These are phyloP conservation scores for Botrytis paeoniae DNA, from an alignment of 2,329 filamentous ascomycete genomes.

Conservation along the genomic window DNA sequence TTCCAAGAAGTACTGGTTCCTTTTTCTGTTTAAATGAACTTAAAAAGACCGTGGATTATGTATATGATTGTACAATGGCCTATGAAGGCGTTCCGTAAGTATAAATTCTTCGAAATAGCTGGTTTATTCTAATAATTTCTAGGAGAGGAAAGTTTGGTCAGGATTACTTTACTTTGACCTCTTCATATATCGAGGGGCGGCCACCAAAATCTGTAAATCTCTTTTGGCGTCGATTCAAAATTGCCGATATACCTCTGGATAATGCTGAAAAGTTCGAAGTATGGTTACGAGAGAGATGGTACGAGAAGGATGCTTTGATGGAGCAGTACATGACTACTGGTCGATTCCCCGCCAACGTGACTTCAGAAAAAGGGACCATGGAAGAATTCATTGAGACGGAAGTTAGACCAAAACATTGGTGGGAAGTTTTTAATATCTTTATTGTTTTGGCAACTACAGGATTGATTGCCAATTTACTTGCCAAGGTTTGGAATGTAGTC, in stretches of 20 bases:
- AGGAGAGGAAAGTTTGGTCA: conserved; percentile 78
- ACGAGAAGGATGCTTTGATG: conserved; percentile 85
- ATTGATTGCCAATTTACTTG: conserved; percentile 32
- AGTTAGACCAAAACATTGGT: conserved; percentile 35
- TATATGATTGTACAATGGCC: conserved; percentile 92
- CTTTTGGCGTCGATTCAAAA: conserved; percentile 84
- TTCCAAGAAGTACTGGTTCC: conserved; percentile 77
- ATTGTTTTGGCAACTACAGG: conserved; percentile 33
- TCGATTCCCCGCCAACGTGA: conserved; percentile 60
- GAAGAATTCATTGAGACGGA: conserved; percentile 37
- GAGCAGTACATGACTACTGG: conserved; percentile 77
- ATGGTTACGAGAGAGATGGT: conserved; percentile 86
- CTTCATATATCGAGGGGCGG: conserved; percentile 84
- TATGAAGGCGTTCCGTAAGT: conserved; percentile 90
- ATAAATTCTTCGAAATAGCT: conserved; percentile 1
- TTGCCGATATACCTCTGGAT: conserved; percentile 78
- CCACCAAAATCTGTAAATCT: conserved; percentile 95
- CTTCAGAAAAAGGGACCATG: conserved; percentile 24
- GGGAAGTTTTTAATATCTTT: conserved; percentile 37
- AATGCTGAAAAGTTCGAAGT: conserved; percentile 70
- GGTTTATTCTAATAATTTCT: conserved; percentile 15
- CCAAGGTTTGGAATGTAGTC: conserved; percentile 28
- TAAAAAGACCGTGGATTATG: conserved; percentile 70
- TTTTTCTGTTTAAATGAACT: conserved; percentile 78
- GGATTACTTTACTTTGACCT: conserved; percentile 79